Conservation (phyloP, 2,329 filamentous ascomycete species). For the Talaromyces albobiverticillius region DNA sequence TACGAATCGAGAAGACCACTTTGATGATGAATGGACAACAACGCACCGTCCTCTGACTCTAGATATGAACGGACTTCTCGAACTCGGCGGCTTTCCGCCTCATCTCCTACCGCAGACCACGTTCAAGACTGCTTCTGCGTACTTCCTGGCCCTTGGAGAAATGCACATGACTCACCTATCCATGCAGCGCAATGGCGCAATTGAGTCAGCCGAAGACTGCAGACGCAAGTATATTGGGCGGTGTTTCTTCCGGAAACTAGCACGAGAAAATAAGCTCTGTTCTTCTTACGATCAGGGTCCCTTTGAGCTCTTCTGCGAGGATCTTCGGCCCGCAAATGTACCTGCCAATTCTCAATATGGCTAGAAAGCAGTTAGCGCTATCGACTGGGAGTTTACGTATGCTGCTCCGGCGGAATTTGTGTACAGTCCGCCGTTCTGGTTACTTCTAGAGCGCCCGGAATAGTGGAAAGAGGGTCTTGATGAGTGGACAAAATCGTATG, state of each 20-base stretch:
- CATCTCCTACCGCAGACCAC: slow-evolving; percentile 16
- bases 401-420: slow-evolving; percentile 20
- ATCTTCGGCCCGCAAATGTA: slow-evolving; percentile 26
- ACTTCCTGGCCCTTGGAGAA: slow-evolving; percentile 39
- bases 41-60: slow-evolving; percentile 39
- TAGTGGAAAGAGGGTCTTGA: slow-evolving; percentile 36
- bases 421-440: slow-evolving; percentile 18
- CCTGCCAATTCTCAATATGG: slow-evolving; percentile 20
- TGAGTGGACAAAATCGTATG: slow-evolving; percentile 33
- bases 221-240: slow-evolving; percentile 22
- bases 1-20: slow-evolving; percentile 18
- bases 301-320: slow-evolving; percentile 26
- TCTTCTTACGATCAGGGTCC: slow-evolving; percentile 25
- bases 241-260: slow-evolving; percentile 21
- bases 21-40: slow-evolving; percentile 21
- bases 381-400: slow-evolving; percentile 32
- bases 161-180: slow-evolving; percentile 41
- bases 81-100: slow-evolving; percentile 22
- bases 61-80: slow-evolving; percentile 42
- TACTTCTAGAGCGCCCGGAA: slow-evolving; percentile 26
- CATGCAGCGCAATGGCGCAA: slow-evolving; percentile 39
- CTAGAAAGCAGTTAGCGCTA: slow-evolving; percentile 18
- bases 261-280: slow-evolving; percentile 12
- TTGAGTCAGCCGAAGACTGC: slow-evolving; percentile 25
- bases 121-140: slow-evolving; percentile 36